Conservation (phyloP, 805 yeast genomes). For the Sugiyamaella boreocaroliniensis region DNA sequence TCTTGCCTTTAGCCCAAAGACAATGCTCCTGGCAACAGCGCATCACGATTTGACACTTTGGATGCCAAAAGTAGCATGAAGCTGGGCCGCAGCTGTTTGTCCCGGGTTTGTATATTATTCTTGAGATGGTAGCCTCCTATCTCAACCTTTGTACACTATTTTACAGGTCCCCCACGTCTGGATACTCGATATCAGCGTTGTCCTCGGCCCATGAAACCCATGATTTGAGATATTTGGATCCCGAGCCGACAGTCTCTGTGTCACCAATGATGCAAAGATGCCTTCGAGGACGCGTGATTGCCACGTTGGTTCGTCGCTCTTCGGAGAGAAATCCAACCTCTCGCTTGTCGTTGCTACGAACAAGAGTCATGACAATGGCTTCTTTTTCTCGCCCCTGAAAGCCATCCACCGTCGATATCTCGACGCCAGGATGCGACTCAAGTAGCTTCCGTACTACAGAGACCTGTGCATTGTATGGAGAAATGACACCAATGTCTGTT, state of each 20-base stretch:
- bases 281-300: slow-evolving; percentile 82
- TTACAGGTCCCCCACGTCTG: slow-evolving; percentile 38
- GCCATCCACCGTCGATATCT: slow-evolving; percentile 88
- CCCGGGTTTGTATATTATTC: not conserved
- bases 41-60: slow-evolving; percentile 46
- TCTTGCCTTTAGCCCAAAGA: slow-evolving; percentile 54
- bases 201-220: slow-evolving; percentile 73
- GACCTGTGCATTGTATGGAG: slow-evolving; percentile 91
- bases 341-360: slow-evolving; percentile 63
- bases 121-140: not conserved
- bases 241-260: slow-evolving; percentile 53
- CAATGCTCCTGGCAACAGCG: slow-evolving; percentile 57
- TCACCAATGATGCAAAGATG: slow-evolving; percentile 86
- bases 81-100: too few species aligned
- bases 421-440: slow-evolving; percentile 43
- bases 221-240: slow-evolving; percentile 41
- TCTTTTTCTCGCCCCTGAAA: slow-evolving; percentile 96
- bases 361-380: slow-evolving; percentile 70
- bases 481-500: slow-evolving; percentile 68
- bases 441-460: slow-evolving; percentile 46
- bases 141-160: not conserved
- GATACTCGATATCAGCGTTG: slow-evolving; percentile 60
- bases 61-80: slow-evolving; percentile 25
- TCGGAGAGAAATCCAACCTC: slow-evolving; percentile 83
- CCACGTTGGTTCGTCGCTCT: slow-evolving; percentile 77